Evolutionary conservation across 768 basidiomycete species (phyloP), one percentile per base, ranked within the genome.

Genomic region (Lentinula raphanica): DNA sequence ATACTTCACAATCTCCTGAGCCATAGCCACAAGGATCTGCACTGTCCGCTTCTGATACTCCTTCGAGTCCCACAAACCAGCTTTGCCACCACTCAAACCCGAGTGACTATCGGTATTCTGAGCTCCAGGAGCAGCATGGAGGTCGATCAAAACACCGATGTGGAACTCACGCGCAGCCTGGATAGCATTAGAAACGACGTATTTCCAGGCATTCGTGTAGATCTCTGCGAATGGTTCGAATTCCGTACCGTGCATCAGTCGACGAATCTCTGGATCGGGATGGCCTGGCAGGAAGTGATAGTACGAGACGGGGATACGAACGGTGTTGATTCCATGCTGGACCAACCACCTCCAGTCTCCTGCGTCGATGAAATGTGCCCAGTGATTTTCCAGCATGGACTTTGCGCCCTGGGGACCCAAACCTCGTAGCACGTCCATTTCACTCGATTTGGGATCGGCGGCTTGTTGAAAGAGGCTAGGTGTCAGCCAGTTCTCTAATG

Each of bases 61-160:
- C 53, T 66, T 70, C 17, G 64, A 63, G 29, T 75, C 69, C 19
- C 68, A 69, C 65, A 87, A 83, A 63, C 86, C 85, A 15, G 71
- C 71, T 12, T 83, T 71, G 19, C 72, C 58, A 15, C 77, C 74
- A 17, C 82, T 85, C 2, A 83, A 82, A 5, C 88, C 88, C 5
- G 82, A 77, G 63, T 90, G 88, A 1, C 85, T 67, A 66, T 87
- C 86, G 27, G 72, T 68, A 63, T 90, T 91, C 64, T 90, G 89
- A 65, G 87, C 88, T 8, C 88, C 88, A 0, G 87, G 85, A 0
- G 85, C 88, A 19, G 87, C 82, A 60, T 90, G 88, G 3, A 90
- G 76, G 68, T 90, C 88, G 88, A 93, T 74, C 17, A 92, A 72
- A 17, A 93, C 87, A 2, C 90, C 89, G n/a, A 94, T 75, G 17